Percentiles rank a stretch among this genome's conserved stretches.
phyloP scores from a whole-genome alignment of 2,329 filamentous ascomycete genomes.

The Hypoxylon sp. region DNA sequence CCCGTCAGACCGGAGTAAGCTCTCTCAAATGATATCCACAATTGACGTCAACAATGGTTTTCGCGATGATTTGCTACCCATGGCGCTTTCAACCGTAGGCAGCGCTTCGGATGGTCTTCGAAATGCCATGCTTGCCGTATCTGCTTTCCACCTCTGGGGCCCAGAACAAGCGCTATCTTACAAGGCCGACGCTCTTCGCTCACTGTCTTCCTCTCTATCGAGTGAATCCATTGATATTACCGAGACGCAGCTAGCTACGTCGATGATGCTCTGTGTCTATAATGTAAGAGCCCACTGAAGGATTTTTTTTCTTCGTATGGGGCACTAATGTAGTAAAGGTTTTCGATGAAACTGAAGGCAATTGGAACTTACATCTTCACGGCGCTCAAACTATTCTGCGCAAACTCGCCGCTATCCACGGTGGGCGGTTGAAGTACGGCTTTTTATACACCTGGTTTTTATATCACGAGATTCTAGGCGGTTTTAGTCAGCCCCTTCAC shows the following conservation, averaged over 20 bases:
- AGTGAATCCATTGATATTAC: constrained; percentile 52
- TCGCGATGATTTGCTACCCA: constrained; percentile 61
- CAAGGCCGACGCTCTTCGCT: constrained; percentile 60
- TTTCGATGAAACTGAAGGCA: constrained; percentile 64
- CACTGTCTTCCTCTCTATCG: constrained; percentile 58
- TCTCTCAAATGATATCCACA: constrained; percentile 64
- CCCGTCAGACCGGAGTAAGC: constrained; percentile 56
- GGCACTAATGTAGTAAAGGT: constrained; percentile 55
- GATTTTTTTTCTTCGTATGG: not conserved
- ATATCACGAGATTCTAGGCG: constrained; percentile 64
- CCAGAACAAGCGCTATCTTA: constrained; percentile 59
- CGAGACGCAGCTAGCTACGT: constrained; percentile 61
- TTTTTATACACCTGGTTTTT: constrained; percentile 65
- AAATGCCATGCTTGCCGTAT: constrained; percentile 62
- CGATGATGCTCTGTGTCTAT: constrained; percentile 67
- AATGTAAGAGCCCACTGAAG: constrained; percentile 56
- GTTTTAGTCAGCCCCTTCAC: constrained; percentile 58
- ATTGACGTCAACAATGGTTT: constrained; percentile 64
- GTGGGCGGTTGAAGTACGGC: constrained; percentile 51
- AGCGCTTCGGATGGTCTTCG: constrained; percentile 58
- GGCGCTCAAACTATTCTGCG: constrained; percentile 60
- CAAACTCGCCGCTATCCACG: constrained; percentile 49
- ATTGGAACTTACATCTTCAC: constrained; percentile 63
- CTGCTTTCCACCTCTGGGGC: constrained; percentile 61
- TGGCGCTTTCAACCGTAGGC: constrained; percentile 59